Evolutionary conservation across 1,284 basidiomycete genomes (phyloP).

Genomic region (Mrakiaceae sp.): DNA sequence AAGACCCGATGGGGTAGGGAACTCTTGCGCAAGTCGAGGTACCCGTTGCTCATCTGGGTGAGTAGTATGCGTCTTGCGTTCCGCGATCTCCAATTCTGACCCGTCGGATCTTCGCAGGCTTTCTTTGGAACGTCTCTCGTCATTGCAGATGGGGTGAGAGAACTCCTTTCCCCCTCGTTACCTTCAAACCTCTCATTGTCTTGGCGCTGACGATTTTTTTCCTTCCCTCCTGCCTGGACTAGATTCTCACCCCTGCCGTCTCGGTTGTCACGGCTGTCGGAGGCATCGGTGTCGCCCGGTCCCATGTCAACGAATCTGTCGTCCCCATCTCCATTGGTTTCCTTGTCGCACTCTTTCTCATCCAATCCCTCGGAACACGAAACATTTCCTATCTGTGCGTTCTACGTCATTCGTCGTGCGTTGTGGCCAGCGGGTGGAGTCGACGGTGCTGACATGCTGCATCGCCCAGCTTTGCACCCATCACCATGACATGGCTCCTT

Average conservation of each 20-base stretch:
- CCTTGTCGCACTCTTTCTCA: conserved; percentile 47
- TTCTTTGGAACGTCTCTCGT: conserved; percentile 45
- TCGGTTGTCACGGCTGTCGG: conserved; percentile 46
- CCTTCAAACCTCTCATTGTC: conserved; percentile 23
- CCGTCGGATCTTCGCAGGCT: conserved; percentile 16
- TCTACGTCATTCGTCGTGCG: conserved; percentile 36
- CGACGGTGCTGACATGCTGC: background rate
- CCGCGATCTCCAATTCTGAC: conserved; percentile 7
- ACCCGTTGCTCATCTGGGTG: conserved; percentile 49
- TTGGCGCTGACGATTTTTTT: conserved; percentile 1
- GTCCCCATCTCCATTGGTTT: conserved; percentile 51
- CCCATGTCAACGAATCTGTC: conserved; percentile 40
- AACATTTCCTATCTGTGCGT: conserved; percentile 45
- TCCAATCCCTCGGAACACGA: conserved; percentile 49
- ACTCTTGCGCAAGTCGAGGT: conserved; percentile 26
- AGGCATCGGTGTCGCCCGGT: conserved; percentile 51
- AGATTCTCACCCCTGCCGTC: conserved; percentile 47
- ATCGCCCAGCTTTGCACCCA: conserved; percentile 20
- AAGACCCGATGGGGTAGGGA: conserved; percentile 1
- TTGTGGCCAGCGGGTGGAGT: background rate
- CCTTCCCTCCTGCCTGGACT: too few species aligned
- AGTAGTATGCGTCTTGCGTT: conserved; percentile 13
- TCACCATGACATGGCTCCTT: conserved; percentile 49
- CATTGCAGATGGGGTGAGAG: conserved; percentile 44
- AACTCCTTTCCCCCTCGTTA: conserved; percentile 22